phyloP scores from a whole-genome alignment of 345 rosid species.

The Turritis glabra region DNA sequence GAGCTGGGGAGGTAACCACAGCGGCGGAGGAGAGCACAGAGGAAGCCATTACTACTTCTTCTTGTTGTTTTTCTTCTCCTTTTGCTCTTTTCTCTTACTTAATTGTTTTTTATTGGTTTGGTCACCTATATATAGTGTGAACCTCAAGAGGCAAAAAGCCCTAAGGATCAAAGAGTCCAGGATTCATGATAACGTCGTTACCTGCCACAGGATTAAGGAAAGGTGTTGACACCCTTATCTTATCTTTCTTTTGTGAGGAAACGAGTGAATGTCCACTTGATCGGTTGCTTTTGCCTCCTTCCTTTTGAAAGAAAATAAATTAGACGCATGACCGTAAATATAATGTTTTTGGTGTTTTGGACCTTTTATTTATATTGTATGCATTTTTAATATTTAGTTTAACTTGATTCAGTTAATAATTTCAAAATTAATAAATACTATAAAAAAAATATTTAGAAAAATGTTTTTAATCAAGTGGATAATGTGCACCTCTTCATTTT shows the following conservation, averaged over 20 bases:
- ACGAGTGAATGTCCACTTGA: conserved; percentile 32
- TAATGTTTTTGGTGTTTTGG: neutral
- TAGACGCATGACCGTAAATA: neutral
- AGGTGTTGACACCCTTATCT: conserved; percentile 34
- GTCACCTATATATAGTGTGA: conserved; percentile 13
- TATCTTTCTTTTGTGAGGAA: conserved; percentile 27
- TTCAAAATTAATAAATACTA: neutral
- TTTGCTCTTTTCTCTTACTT: conserved; percentile 1
- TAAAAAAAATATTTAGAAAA: too few relatives aligned
- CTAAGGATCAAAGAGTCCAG: neutral
- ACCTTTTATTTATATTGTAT: neutral
- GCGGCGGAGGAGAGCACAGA: conserved; percentile 57
- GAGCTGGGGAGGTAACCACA: conserved; percentile 44
- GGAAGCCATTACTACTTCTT: conserved; percentile 51
- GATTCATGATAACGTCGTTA: conserved; percentile 38
- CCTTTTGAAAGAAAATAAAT: neutral
- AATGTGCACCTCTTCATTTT: too few relatives aligned
- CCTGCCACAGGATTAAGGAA: conserved; percentile 32
- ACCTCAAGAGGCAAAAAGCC: neutral
- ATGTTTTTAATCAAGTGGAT: too few relatives aligned
- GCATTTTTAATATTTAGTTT: too few relatives aligned
- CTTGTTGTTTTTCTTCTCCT: neutral
- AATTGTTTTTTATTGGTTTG: neutral
- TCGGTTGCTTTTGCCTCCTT: conserved; percentile 28
- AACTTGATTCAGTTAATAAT: too few relatives aligned